Evolutionary conservation across 2,329 filamentous ascomycete species (phyloP), one percentile per base, ranked within the genome.

Genomic region (Myriangium duriaei): DNA sequence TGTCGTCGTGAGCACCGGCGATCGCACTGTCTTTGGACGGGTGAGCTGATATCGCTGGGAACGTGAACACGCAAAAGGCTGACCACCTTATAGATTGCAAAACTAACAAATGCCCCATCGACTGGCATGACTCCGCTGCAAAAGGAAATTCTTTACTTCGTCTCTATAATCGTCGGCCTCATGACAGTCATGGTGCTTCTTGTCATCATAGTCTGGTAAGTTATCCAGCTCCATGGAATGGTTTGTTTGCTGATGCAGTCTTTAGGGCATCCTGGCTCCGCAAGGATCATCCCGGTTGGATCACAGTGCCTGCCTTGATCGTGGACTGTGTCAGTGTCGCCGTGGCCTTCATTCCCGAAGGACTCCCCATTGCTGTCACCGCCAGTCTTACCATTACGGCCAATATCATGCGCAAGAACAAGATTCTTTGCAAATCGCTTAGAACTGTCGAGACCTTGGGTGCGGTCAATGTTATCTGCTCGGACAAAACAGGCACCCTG

Each of bases 391-490:
- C 81, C 0, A 86, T 87, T 42, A 79, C 74, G 1, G 81, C 81
- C 13, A 81, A 79, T 45, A 69, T 81, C 48, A 85, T 87, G 81
- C 69, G 69, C 45, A 76, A 79, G 59, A 78, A 85, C 55, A 79
- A 80, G 51, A 76, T 86, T 30, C 68, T 86, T 6, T 85, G 80
- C 72, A 86, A 86, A 59, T 82, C 77, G 0, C 65, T 87, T 32
- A 82, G 82, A 59, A 85, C 81, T 0, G 79, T 84, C 0, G 81
- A 85, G 57, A 85, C 80, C 0, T 67, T 85, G 0, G 81, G 81
- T 1, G 69, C 76, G 0, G 79, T 84, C 1, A 80, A 76, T 0
- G 72, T 82, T 5, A 76, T 86, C 29, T 83, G 80, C 53, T 82
- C 78, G 0, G 81, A 85, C 54, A 85, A 85, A 62, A 85, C 80